Evolutionary conservation across 2,329 filamentous ascomycete genomes (phyloP).

Genomic region (Epichloe amarillans): DNA sequence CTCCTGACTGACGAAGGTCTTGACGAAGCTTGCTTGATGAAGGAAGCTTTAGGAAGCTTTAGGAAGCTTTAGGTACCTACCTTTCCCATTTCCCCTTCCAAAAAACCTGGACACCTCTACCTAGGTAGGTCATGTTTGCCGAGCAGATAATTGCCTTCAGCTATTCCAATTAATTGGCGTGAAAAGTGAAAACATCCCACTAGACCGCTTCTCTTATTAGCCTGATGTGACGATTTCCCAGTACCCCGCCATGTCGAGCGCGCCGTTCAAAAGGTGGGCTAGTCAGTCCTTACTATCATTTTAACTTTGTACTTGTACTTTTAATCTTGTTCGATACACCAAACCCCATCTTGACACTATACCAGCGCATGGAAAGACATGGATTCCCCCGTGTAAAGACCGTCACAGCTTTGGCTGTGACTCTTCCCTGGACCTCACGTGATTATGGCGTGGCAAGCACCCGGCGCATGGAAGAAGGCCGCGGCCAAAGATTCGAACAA

Average conservation of each 20-base stretch:
- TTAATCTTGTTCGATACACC: neutral
- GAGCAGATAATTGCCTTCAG: too few relatives aligned
- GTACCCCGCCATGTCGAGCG: neutral
- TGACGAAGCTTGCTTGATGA: too few relatives aligned
- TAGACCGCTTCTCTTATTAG: too few relatives aligned
- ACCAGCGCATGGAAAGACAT: conserved; percentile 17
- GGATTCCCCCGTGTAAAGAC: conserved; percentile 32
- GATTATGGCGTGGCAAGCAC: conserved; percentile 40
- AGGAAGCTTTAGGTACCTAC: too few relatives aligned
- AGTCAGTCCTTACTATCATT: neutral
- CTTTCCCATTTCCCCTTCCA: too few relatives aligned
- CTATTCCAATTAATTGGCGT: too few relatives aligned
- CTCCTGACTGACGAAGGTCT: too few relatives aligned
- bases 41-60: too few relatives aligned
- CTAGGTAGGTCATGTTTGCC: too few relatives aligned
- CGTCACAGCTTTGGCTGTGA: conserved; percentile 40
- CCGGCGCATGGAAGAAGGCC: conserved; percentile 35
- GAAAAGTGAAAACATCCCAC: too few relatives aligned
- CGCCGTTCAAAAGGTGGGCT: neutral
- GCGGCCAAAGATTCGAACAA: conserved; percentile 25
- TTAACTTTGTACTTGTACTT: neutral
- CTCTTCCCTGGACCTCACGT: conserved; percentile 22
- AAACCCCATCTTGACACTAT: neutral
- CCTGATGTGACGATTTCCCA: neutral
- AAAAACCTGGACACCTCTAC: too few relatives aligned